Conservation (phyloP, 768 basidiomycete species). For the Pleurotus salmoneostramineus region DNA sequence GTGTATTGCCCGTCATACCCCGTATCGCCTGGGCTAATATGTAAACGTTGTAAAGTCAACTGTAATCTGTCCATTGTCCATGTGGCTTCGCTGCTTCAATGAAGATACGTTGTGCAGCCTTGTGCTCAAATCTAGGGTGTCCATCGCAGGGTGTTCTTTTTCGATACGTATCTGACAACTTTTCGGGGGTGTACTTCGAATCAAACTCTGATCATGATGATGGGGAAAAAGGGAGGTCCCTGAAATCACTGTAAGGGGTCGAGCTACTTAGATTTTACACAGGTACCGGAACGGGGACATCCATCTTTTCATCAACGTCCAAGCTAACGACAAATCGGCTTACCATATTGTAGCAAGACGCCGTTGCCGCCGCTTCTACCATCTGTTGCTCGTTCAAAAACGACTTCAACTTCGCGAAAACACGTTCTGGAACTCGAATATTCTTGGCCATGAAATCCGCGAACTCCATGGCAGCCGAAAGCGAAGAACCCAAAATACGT, state of each 20-base stretch:
- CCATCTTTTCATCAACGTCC: conserved; percentile 23
- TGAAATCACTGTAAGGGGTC: neutral
- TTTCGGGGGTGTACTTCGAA: too few relatives aligned
- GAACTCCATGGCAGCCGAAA: conserved; percentile 22
- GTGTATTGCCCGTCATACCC: neutral
- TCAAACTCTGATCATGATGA: too few relatives aligned
- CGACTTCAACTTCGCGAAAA: conserved; percentile 17
- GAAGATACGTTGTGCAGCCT: too few relatives aligned
- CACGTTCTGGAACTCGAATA: conserved; percentile 17
- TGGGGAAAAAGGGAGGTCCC: too few relatives aligned
- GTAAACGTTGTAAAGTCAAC: too few relatives aligned
- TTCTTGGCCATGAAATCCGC: conserved; percentile 23
- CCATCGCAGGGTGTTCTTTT: too few relatives aligned
- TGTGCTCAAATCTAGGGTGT: too few relatives aligned
- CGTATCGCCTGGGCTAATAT: too few relatives aligned
- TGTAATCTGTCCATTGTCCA: too few relatives aligned
- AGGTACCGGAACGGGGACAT: conserved; percentile 21
- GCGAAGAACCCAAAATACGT: conserved; percentile 16
- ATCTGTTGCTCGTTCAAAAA: conserved; percentile 21
- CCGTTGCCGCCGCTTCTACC: conserved; percentile 23
- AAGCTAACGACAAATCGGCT: conserved; percentile 23
- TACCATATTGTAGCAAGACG: conserved; percentile 25
- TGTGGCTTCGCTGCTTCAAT: too few relatives aligned
- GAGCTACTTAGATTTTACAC: conserved; percentile 5
- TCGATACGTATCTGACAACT: too few relatives aligned